These are phyloP conservation scores for Ceratocystis alfenasii DNA, from an alignment of 2,329 filamentous ascomycete genomes.

Conservation along the genomic window DNA sequence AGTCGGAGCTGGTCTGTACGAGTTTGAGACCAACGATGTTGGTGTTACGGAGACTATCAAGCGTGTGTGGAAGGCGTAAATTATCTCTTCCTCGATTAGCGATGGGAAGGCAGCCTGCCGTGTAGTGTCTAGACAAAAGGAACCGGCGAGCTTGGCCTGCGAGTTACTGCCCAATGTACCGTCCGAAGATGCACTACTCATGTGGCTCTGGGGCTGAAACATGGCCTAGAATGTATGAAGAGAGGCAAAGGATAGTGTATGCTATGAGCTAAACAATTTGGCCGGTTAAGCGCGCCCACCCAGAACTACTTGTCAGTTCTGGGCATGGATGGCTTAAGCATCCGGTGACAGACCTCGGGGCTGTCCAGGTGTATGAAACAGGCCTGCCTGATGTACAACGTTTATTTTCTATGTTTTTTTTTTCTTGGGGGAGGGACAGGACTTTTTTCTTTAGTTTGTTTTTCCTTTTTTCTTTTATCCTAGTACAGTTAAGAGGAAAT, in stretches of 20 bases:
- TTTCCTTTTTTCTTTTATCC: slow-evolving; percentile 8
- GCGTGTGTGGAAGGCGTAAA: slow-evolving; percentile 74
- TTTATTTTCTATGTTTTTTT: slow-evolving; percentile 4
- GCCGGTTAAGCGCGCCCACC: not conserved
- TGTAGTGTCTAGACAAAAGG: not conserved
- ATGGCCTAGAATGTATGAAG: not conserved
- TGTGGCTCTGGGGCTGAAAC: not conserved
- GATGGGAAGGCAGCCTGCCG: not conserved
- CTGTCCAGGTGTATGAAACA: not conserved
- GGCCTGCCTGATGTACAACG: slow-evolving; percentile 1
- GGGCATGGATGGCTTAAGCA: not conserved
- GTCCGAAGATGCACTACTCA: not conserved
- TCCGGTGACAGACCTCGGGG: not conserved
- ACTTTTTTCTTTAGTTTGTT: slow-evolving; percentile 10
- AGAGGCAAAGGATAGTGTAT: not conserved
- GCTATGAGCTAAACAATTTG: not conserved
- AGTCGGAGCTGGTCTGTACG: slow-evolving; percentile 81
- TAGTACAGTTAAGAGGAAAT: not conserved
- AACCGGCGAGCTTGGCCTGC: not conserved
- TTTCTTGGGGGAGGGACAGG: not conserved
- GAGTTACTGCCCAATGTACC: not conserved
- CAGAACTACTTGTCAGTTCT: not conserved
- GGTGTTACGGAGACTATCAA: slow-evolving; percentile 82
- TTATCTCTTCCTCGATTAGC: not conserved
- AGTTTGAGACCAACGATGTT: slow-evolving; percentile 98